phyloP scores from a whole-genome alignment of 768 basidiomycete species.

The Pleurotus citrinopileatus region DNA sequence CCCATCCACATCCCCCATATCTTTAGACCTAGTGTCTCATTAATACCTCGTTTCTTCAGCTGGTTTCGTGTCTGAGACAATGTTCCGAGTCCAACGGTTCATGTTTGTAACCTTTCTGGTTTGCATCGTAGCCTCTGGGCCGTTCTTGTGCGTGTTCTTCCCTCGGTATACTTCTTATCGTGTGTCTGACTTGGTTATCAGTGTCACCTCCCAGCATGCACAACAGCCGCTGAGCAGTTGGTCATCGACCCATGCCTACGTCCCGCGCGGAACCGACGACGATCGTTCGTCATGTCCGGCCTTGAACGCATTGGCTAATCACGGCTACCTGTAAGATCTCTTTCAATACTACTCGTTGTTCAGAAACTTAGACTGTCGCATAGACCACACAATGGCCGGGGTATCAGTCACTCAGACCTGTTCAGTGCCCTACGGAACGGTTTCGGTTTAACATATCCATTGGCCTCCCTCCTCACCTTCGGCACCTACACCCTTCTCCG shows the following conservation, averaged over 20 bases:
- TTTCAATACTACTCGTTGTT: neutral
- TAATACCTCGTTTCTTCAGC: no score
- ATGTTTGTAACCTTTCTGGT: neutral
- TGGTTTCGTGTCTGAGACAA: no score
- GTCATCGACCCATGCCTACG: neutral
- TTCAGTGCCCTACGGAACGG: constrained; percentile 24
- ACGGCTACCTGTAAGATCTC: constrained; percentile 22
- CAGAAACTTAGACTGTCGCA: neutral
- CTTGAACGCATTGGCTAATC: constrained; percentile 49
- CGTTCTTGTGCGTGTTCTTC: neutral
- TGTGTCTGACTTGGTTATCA: no score
- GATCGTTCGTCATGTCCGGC: constrained; percentile 49
- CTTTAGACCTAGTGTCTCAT: no score
- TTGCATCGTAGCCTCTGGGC: neutral
- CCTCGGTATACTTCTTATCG: neutral
- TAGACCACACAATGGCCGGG: constrained; percentile 31
- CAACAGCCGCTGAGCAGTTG: neutral
- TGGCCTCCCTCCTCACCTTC: constrained; percentile 26
- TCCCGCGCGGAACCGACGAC: constrained; percentile 19
- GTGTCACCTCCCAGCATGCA: no score
- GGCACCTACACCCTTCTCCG: constrained; percentile 24
- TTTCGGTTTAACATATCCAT: constrained; percentile 24
- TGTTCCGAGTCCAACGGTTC: neutral
- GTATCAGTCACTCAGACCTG: constrained; percentile 22
- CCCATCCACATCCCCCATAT: no score